These are phyloP conservation scores for Neurospora tetrasperma DNA, from an alignment of 495 filamentous ascomycete species.

Conservation along the genomic window DNA sequence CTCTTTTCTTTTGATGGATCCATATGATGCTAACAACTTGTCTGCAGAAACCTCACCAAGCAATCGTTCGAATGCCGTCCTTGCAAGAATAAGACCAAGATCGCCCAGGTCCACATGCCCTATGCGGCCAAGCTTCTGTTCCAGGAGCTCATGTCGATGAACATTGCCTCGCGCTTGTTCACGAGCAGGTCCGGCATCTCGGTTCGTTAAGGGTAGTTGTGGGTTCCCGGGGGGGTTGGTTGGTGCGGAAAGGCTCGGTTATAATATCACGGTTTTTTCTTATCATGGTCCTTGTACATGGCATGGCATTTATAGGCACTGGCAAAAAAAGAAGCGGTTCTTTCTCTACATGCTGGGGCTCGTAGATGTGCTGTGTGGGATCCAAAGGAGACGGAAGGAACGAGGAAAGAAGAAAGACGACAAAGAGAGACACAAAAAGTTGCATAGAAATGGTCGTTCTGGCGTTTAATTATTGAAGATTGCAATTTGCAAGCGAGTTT, in stretches of 20 bases:
- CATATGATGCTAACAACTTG: conserved; percentile 14
- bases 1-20: conserved; percentile 1
- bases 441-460: conserved; percentile 18
- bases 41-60: conserved; percentile 77
- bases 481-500: not conserved
- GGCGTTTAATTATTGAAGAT: conserved; percentile 6
- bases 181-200: conserved; percentile 68
- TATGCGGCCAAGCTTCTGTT: conserved; percentile 98
- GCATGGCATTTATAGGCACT: not conserved
- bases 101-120: conserved; percentile 93
- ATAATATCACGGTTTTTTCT: conserved; percentile 2
- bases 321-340: not conserved
- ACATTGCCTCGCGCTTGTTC: conserved; percentile 95
- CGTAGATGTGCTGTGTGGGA: not conserved
- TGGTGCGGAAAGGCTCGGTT: not conserved
- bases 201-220: conserved; percentile 39
- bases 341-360: not conserved
- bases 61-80: conserved; percentile 91
- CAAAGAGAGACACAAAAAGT: not conserved
- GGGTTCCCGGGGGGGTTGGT: not conserved
- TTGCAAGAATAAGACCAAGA: conserved; percentile 96
- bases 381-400: not conserved
- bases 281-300: not conserved
- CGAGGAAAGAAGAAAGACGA: not conserved
- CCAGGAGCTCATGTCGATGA: conserved; percentile 97